Evolutionary conservation across 257 asterid genomes (phyloP).

Genomic region (Solanum bulbocastanum): DNA sequence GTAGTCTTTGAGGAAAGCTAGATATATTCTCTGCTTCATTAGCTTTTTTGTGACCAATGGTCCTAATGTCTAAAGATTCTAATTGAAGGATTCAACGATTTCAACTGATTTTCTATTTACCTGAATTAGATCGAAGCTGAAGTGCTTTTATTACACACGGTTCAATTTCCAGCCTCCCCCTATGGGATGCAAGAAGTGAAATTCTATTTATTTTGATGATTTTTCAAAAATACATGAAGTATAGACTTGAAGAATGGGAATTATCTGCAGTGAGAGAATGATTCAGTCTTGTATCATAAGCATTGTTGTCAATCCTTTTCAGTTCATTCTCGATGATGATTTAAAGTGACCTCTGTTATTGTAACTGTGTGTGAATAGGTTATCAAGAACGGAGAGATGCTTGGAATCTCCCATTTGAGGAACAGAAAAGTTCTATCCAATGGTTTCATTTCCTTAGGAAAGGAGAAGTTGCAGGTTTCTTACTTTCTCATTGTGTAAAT

Average conservation of each 20-base stretch:
- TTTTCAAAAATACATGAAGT: not conserved
- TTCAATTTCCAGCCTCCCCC: not conserved
- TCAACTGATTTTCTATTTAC: not conserved
- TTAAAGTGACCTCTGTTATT: not conserved
- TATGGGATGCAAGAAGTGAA: not conserved
- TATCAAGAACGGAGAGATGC: constrained; percentile 98
- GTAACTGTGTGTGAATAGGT: constrained; percentile 36
- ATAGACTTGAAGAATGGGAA: not conserved
- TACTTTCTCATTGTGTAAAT: constrained; percentile 3
- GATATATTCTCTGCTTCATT: not conserved
- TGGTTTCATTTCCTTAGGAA: constrained; percentile 80
- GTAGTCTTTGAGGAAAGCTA: not conserved
- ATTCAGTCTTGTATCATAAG: not conserved
- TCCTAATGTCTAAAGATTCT: not conserved
- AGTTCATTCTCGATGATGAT: not conserved
- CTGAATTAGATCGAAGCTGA: not conserved
- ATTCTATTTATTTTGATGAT: not conserved
- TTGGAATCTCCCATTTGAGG: constrained; percentile 92
- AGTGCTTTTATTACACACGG: not conserved
- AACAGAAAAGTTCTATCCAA: constrained; percentile 87
- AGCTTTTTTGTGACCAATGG: not conserved
- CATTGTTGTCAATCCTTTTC: not conserved
- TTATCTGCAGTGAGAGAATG: not conserved
- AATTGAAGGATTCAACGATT: not conserved
- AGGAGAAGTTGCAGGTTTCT: constrained; percentile 84